These are phyloP conservation scores for Arachnomyces sp. DNA, from an alignment of 2,329 filamentous ascomycete species.

Conservation along the genomic window DNA sequence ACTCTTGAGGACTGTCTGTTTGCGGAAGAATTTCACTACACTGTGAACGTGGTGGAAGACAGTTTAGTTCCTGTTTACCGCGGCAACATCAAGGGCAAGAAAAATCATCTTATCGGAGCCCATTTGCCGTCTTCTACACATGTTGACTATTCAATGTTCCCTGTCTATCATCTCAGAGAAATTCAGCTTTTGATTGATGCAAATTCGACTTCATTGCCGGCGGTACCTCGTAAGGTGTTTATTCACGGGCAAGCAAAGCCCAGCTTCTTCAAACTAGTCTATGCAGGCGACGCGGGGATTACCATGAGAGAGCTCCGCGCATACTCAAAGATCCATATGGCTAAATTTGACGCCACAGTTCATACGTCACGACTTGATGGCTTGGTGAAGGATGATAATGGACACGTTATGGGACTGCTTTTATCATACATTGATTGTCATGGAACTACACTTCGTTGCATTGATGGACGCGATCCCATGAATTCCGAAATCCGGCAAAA, in stretches of 20 bases:
- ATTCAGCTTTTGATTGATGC: slow-evolving; percentile 10
- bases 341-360: slow-evolving; percentile 7
- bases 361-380: slow-evolving; percentile 12
- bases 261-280: slow-evolving; percentile 15
- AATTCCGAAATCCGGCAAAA: slow-evolving; percentile 6
- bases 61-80: slow-evolving; percentile 4
- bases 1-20: slow-evolving; percentile 11
- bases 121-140: slow-evolving; percentile 5
- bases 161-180: slow-evolving; percentile 10
- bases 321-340: slow-evolving; percentile 9
- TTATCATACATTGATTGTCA: slow-evolving; percentile 12
- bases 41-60: slow-evolving; percentile 4
- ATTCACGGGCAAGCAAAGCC: slow-evolving; percentile 8
- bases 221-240: slow-evolving; percentile 12
- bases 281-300: slow-evolving; percentile 9
- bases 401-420: slow-evolving; percentile 8
- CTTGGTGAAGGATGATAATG: slow-evolving; percentile 9
- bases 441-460: slow-evolving; percentile 7
- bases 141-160: slow-evolving; percentile 11
- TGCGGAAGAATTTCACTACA: slow-evolving; percentile 11
- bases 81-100: not conserved
- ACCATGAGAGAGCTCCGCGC: slow-evolving; percentile 10
- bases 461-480: slow-evolving; percentile 6
- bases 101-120: slow-evolving; percentile 1
- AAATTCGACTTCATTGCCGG: slow-evolving; percentile 9